Base-by-base conservation (phyloP, 73 alveolate genomes). In the Stentor coeruleus region DNA sequence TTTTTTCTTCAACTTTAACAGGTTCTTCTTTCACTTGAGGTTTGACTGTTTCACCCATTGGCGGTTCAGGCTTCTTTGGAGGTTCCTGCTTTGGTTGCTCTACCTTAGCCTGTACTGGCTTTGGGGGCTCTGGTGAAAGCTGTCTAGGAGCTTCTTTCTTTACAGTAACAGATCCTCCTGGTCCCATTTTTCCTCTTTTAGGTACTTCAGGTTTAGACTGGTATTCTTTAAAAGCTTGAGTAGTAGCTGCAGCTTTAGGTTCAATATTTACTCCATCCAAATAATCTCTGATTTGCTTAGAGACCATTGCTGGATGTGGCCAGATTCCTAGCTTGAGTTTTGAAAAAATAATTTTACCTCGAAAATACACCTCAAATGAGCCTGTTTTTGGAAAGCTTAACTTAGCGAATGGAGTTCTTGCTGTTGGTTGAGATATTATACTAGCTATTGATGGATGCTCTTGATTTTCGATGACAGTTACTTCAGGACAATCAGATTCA, bases 321-420 rank as follows among this genome's bases (percentile, higher is more conserved):
- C 91, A 86, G 35, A 86, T 3, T 26, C 91, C 88, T 0, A 81
- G 42, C 38, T 86, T 59, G 0, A 86, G 85, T 75, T 86, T 86
- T 2, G 91, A 86, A 42, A 81, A 86, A 30, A 86, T 40, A 1
- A 81, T 75, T 35, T 81, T 59, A 26, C 81, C 81, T 15, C 87
- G 11, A 33, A 38, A 82, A 59, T 86, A 86, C 3, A 86, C 88
- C 75, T 86, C 91, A 36, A 86, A 86, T 14, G 91, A 85, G 33
- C 91, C 91, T 41, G 81, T 83, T 42, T 86, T 81, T 37, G 91
- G 91, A 40, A 86, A 86, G 20, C 74, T 81, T 15, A 41, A 40
- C n/a, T 28, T 38, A 28, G 35, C 15, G 35, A 82, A 85, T 31
- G 81, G 74, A 20, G 73, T 72, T 37, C 77, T 33, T 28, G 30